Evolutionary conservation across 306 rosid species (phyloP).

Genomic region (Sicyos edulis): DNA sequence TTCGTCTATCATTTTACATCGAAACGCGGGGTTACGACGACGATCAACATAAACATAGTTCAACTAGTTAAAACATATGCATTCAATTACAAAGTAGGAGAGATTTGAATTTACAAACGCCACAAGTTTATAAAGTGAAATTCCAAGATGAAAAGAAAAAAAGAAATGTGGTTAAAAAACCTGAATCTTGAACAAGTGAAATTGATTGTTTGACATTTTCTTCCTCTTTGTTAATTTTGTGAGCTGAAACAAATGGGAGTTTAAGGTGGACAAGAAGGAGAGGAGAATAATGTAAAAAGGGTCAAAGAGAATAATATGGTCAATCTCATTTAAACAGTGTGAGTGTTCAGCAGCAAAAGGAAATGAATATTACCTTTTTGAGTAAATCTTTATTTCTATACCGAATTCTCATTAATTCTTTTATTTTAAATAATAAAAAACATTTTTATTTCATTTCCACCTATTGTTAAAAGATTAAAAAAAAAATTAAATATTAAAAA

Average conservation of each 20-base stretch:
- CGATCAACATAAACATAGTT: no score
- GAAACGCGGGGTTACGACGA: no score
- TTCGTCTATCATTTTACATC: no score
- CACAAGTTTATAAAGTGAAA: no score
- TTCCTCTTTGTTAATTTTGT: not conserved
- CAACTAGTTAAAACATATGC: not conserved
- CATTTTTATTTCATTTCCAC: no score
- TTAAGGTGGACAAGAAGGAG: not conserved
- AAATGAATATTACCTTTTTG: not conserved
- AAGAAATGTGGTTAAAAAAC: not conserved
- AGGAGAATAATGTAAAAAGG: not conserved
- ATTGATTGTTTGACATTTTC: not conserved
- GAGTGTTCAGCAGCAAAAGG: not conserved
- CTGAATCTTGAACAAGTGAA: not conserved
- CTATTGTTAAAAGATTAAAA: no score
- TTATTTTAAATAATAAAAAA: no score
- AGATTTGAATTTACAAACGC: no score
- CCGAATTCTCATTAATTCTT: not conserved
- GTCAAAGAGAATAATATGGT: slow-evolving; percentile 11
- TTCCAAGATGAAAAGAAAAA: not conserved
- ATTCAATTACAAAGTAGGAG: not conserved
- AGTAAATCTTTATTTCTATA: not conserved
- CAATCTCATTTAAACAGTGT: slow-evolving; percentile 1
- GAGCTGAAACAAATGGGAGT: not conserved
- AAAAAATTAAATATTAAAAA: no score